Base-by-base conservation (phyloP, 2,329 filamentous ascomycete species). In the Colletotrichum liriopes region DNA sequence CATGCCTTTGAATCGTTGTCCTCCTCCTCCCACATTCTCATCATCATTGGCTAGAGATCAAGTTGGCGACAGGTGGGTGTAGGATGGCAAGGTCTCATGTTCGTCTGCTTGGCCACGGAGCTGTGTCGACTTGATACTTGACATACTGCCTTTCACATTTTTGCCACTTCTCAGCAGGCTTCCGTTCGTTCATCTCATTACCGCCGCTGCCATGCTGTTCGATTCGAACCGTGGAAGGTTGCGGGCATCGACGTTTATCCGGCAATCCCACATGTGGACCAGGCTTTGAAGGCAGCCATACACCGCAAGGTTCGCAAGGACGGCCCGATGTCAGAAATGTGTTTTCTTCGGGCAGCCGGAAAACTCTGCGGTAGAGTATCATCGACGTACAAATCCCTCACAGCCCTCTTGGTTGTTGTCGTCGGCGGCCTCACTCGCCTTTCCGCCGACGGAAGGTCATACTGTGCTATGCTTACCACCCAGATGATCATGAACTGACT, bases 391-490 rank as follows among this genome's bases (percentile, higher is more conserved):
- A 62, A 51, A 67, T 35, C 16, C 43, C 68, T 68, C 35, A 58
- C 39, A 26, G 32, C 41, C 16, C 52, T 12, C 32, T 41, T 41
- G 14, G 8, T 18, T 35, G 52, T 26, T 51, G 37, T 39, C 5
- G 56, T 58, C 32, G 65, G 65, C 65, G 56, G 68, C 68, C 64
- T 68, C 64, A 45, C 58, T 26, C 20, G n/a, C 67, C 37, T 35
- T 60, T 60, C 16, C 51, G 18, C 37, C 51, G 16, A 37, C 35
- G 43, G 37, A 58, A 58, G 26, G 49, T 45, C 43, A 32, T 43
- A 29, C 41, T n/a, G 29, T n/a, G 7, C 23, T 29, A 29, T 49
- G 58, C 68, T 68, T 63, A 71, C 51, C 41, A 52, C 58, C 26
- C 20, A 51, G 35, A 12, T 29, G 9, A 5, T 5, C 47, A 35